Evolutionary conservation across 2,329 filamentous ascomycete genomes (phyloP).

Genomic region (Aspergillus nomiae): DNA sequence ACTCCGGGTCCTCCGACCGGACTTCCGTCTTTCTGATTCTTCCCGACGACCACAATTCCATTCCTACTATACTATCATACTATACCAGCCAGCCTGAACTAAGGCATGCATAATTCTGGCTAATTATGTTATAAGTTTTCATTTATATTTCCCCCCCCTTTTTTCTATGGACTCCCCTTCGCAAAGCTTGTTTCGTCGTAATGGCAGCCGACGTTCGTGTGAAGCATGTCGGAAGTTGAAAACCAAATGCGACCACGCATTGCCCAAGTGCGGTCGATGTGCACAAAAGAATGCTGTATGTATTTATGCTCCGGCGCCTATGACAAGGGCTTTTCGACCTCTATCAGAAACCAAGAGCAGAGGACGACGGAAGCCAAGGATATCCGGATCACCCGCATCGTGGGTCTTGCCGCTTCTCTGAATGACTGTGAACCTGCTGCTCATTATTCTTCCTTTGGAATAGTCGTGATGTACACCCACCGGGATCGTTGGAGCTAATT

Average conservation of each 20-base stretch:
- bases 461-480: neutral
- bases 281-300: neutral
- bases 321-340: neutral
- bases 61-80: no score
- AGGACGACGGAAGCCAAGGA: neutral
- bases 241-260: conserved; percentile 2
- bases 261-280: conserved; percentile 6
- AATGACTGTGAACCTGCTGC: no score
- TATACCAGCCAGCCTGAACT: no score
- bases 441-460: neutral
- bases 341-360: neutral
- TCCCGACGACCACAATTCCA: neutral
- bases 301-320: neutral
- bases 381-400: neutral
- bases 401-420: neutral
- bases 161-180: neutral
- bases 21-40: neutral
- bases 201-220: conserved; percentile 3
- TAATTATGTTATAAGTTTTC: neutral
- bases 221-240: conserved; percentile 8
- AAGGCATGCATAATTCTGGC: neutral
- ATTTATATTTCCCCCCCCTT: neutral
- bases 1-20: neutral
- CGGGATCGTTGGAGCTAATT: neutral
- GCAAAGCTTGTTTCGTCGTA: neutral